phyloP scores from a whole-genome alignment of 495 filamentous ascomycete species.

The Trichoderma virens region DNA sequence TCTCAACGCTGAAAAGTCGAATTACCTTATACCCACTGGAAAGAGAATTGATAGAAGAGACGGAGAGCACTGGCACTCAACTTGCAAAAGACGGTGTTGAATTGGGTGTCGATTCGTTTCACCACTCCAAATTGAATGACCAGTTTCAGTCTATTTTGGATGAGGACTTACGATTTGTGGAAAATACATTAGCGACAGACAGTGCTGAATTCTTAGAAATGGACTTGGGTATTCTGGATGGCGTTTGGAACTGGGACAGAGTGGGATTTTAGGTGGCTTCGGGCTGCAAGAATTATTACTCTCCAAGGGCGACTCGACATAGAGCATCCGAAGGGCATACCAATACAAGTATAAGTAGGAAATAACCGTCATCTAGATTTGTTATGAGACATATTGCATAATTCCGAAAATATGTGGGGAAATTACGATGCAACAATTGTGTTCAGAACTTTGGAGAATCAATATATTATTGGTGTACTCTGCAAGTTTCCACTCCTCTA shows the following conservation, averaged over 20 bases:
- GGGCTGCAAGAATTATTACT: too few species aligned
- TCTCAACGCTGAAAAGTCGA: not conserved
- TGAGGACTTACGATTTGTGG: not conserved
- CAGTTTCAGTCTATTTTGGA: not conserved
- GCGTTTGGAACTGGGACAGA: not conserved
- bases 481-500: too few species aligned
- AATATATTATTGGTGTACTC: too few species aligned
- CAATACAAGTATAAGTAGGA: too few species aligned
- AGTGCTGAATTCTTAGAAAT: not conserved
- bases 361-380: too few species aligned
- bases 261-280: not conserved
- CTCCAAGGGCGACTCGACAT: too few species aligned
- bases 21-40: not conserved
- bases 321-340: too few species aligned
- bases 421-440: too few species aligned
- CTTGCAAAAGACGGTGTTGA: not conserved
- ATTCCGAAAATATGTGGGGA: too few species aligned
- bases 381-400: too few species aligned
- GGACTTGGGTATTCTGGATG: not conserved
- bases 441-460: too few species aligned
- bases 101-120: not conserved
- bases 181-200: not conserved
- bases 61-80: not conserved
- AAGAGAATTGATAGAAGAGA: not conserved
- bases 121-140: not conserved